Evolutionary conservation across 2,329 filamentous ascomycete genomes (phyloP).

Genomic region (Chalaropsis thielavioides): DNA sequence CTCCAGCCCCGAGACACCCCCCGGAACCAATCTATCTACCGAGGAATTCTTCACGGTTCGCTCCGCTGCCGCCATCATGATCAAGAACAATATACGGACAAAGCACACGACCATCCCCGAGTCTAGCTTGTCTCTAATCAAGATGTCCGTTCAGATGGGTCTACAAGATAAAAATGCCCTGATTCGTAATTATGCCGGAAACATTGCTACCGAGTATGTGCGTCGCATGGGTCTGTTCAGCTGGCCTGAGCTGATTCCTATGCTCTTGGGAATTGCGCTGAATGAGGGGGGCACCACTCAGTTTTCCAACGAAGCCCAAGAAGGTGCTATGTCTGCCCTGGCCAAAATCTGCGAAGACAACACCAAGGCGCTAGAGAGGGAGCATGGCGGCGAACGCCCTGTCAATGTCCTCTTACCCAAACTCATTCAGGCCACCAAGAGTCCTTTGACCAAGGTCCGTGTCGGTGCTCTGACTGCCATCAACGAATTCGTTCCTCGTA

Average conservation of each 20-base stretch:
- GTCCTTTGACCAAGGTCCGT: conserved; percentile 60
- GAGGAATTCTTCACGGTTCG: conserved; percentile 61
- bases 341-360: conserved; percentile 97
- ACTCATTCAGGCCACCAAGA: conserved; percentile 73
- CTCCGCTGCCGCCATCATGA: conserved; percentile 77
- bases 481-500: conserved; percentile 80
- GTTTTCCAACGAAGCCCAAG: conserved; percentile 57
- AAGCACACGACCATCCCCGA: conserved; percentile 64
- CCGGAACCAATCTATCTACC: conserved; percentile 43
- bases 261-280: conserved; percentile 63
- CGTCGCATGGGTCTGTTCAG: conserved; percentile 68
- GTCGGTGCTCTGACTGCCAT: conserved; percentile 68
- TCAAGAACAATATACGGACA: conserved; percentile 81
- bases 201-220: conserved; percentile 86
- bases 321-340: conserved; percentile 86
- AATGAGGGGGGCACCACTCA: conserved; percentile 48
- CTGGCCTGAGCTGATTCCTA: conserved; percentile 81
- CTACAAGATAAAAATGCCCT: conserved; percentile 69
- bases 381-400: conserved; percentile 77
- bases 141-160: conserved; percentile 60
- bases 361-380: conserved; percentile 67
- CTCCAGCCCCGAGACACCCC: conserved; percentile 50
- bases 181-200: conserved; percentile 80
- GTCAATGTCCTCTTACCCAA: conserved; percentile 81
- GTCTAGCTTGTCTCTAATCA: conserved; percentile 59